Base-by-base conservation (phyloP, 73 alveolate genomes). In the Symbiodinium pilosum region DNA sequence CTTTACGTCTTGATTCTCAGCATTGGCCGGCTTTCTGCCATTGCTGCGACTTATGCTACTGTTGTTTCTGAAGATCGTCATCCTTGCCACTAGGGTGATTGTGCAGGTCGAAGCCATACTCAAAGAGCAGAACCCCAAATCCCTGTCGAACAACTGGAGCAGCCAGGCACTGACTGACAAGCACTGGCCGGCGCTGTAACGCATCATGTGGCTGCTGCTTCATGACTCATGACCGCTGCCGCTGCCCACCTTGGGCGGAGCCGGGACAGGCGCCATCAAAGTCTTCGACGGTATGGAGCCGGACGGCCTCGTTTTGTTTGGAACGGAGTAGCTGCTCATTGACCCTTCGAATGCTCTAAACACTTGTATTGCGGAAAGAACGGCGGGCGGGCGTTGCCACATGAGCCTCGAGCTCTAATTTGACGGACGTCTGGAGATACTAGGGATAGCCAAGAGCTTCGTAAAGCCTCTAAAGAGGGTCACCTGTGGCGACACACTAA, bases 171-270 rank as follows among this genome's bases (percentile, higher is more conserved):
- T 0, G 26, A 20, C 6, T 64, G 6, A 34, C 81, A 4, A 4
- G 38, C 34, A 4, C 20, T 26, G 4, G 12, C 38, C 81, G 39
- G 38, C 39, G n/a, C n/a, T n/a, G n/a, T n/a, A n/a, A n/a, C n/a
- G n/a, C n/a, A n/a, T n/a, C n/a, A n/a, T n/a, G n/a, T n/a, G n/a
- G n/a, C n/a, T n/a, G n/a, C n/a, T n/a, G n/a, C n/a, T n/a, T n/a
- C n/a, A n/a, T n/a, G n/a, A n/a, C n/a, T n/a, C n/a, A n/a, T n/a
- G n/a, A n/a, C n/a, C n/a, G n/a, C n/a, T n/a, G n/a, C n/a, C n/a
- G n/a, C n/a, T n/a, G n/a, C n/a, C n/a, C n/a, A n/a, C 81, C 81
- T 64, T 64, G 39, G 81, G 81, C 14, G 81, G 81, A 34, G 81
- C 81, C 81, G 81, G 81, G 81, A 28, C 38, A 28, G 81, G 38